Evolutionary conservation across 495 filamentous ascomycete genomes (phyloP).

Genomic region (Astrocystis sublimbata): DNA sequence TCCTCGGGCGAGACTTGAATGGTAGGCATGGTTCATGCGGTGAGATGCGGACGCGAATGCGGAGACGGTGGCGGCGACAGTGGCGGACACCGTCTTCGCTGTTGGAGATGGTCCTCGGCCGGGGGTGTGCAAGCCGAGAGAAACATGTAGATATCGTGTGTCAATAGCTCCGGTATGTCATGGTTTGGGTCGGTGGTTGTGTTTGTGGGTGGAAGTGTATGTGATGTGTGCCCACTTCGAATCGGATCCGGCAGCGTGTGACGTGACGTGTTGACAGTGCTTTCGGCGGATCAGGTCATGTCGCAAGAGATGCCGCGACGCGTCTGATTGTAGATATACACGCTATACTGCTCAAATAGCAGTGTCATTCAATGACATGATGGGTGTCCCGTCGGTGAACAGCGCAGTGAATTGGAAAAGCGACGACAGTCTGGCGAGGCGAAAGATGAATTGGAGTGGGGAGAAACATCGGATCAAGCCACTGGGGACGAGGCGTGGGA

Average conservation of each 20-base stretch:
- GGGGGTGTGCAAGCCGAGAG: background rate
- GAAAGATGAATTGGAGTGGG: background rate
- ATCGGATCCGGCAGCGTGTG: background rate
- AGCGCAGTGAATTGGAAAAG: too few relatives aligned
- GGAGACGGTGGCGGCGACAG: background rate
- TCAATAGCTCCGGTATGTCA: background rate
- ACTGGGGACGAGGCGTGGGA: background rate
- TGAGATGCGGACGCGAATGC: background rate
- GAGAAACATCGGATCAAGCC: background rate
- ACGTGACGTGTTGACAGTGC: background rate
- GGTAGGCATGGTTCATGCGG: slow-evolving; percentile 50
- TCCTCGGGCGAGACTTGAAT: slow-evolving; percentile 52
- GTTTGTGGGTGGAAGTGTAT: background rate
- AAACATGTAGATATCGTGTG: background rate
- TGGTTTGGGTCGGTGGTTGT: background rate
- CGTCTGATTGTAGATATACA: too few relatives aligned
- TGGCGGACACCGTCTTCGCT: background rate
- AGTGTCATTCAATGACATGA: too few relatives aligned
- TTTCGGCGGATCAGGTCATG: background rate
- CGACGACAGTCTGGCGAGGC: background rate
- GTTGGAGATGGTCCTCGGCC: background rate
- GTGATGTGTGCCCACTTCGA: background rate
- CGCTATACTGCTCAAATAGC: too few relatives aligned
- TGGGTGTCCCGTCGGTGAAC: background rate
- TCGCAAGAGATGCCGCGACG: background rate